Evolutionary conservation across 768 basidiomycete species (phyloP).

Genomic region (Rhodocollybia butyracea): DNA sequence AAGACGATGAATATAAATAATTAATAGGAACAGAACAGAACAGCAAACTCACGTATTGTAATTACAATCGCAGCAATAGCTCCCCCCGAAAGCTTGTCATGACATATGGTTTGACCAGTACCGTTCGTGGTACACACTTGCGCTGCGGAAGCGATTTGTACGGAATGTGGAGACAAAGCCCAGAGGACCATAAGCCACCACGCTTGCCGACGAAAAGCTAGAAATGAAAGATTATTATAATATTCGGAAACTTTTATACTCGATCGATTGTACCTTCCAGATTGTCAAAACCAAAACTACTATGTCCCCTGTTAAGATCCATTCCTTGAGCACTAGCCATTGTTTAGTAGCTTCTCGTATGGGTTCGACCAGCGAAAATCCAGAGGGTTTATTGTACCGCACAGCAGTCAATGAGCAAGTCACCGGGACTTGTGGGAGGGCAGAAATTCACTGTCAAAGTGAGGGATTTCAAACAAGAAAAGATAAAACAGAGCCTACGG

Average conservation of each 20-base stretch:
- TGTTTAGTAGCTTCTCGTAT: background rate
- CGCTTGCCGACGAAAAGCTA: background rate
- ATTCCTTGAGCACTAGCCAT: conserved; percentile 1
- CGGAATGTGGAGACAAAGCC: background rate
- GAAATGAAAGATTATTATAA: background rate
- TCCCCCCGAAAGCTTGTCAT: conserved; percentile 4
- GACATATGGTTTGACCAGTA: background rate
- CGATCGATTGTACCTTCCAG: background rate
- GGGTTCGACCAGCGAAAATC: conserved; percentile 5
- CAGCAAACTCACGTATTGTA: background rate
- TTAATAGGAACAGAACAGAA: background rate
- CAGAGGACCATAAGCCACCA: background rate
- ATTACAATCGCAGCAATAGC: conserved; percentile 1
- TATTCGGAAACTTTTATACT: background rate
- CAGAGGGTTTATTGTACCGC: background rate
- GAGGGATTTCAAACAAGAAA: background rate
- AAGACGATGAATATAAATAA: background rate
- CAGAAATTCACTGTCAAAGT: conserved; percentile 4
- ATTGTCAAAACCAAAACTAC: background rate
- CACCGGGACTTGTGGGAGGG: conserved; percentile 1
- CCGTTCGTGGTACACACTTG: background rate
- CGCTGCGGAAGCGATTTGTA: background rate
- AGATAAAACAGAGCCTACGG: background rate
- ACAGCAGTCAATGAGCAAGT: conserved; percentile 1
- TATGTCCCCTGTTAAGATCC: background rate